These are phyloP conservation scores for Fusarium solani-melongenae DNA, from an alignment of 2,329 filamentous ascomycete genomes.

Conservation along the genomic window DNA sequence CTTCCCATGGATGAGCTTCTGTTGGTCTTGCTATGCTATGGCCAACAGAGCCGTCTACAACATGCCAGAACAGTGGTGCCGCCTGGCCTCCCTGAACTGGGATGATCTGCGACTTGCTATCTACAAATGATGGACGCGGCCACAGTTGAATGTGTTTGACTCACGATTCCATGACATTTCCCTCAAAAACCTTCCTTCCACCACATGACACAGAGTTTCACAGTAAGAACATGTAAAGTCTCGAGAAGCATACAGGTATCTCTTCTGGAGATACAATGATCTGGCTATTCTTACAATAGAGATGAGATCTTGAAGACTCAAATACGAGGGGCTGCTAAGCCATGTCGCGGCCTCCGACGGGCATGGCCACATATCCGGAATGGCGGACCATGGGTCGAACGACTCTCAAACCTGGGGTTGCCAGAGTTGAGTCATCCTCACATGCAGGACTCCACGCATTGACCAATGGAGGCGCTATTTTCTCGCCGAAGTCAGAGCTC, in stretches of 20 bases:
- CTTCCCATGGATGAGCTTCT: neutral
- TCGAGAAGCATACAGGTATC: slow-evolving; percentile 1
- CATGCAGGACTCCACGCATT: slow-evolving; percentile 39
- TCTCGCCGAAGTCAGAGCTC: slow-evolving; percentile 50
- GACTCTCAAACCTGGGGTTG: slow-evolving; percentile 40
- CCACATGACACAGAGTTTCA: neutral
- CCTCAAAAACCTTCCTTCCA: neutral
- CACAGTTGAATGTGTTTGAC: neutral
- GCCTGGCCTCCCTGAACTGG: neutral
- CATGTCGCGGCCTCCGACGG: slow-evolving; percentile 3
- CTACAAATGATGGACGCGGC: slow-evolving; percentile 2
- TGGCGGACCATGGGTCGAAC: slow-evolving; percentile 19
- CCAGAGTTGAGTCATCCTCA: slow-evolving; percentile 47
- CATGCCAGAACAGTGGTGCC: neutral
- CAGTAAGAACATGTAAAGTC: slow-evolving; percentile 7
- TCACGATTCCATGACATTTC: neutral
- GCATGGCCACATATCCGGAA: slow-evolving; percentile 8
- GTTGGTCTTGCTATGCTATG: slow-evolving; percentile 5
- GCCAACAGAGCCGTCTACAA: neutral
- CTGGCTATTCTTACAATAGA: neutral
- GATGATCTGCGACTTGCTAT: neutral
- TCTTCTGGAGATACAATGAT: neutral
- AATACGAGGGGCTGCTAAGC: neutral
- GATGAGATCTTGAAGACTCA: neutral
- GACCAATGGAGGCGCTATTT: slow-evolving; percentile 46